Evolutionary conservation across 345 rosid genomes (phyloP).

Genomic region (Citrus inodora): DNA sequence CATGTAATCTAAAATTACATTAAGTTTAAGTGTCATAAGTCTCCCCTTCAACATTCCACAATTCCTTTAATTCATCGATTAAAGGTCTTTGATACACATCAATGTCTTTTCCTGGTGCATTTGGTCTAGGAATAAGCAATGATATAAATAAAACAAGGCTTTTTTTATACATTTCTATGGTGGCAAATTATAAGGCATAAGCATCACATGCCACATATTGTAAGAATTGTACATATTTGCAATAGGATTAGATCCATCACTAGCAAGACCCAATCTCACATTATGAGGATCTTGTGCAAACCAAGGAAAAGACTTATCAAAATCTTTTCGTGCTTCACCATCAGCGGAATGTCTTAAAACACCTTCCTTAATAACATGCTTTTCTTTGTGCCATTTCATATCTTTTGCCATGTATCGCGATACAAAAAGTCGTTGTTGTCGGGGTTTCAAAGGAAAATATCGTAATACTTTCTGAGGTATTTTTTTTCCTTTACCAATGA

Average conservation of each 20-base stretch:
- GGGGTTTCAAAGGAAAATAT: background rate
- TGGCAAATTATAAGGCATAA: too few relatives aligned
- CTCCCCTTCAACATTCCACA: conserved; percentile 7
- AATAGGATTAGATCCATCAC: background rate
- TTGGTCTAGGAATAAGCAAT: background rate
- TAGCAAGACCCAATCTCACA: too few relatives aligned
- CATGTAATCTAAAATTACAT: background rate
- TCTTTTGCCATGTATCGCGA: background rate
- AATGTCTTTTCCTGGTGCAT: background rate
- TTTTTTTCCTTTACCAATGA: background rate
- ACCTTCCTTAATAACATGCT: background rate
- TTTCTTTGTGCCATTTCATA: background rate
- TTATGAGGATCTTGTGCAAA: background rate
- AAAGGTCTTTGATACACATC: background rate
- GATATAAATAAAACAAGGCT: background rate
- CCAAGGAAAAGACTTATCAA: too few relatives aligned
- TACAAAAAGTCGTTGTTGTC: background rate
- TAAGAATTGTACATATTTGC: background rate
- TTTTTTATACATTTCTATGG: background rate
- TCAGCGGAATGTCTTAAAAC: background rate
- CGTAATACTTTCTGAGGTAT: background rate
- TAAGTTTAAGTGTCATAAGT: background rate
- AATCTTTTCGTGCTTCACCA: background rate
- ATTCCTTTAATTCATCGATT: background rate
- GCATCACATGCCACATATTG: background rate